Conservation (phyloP, 208 protist genomes). For the Acanthamoeba sp. region DNA sequence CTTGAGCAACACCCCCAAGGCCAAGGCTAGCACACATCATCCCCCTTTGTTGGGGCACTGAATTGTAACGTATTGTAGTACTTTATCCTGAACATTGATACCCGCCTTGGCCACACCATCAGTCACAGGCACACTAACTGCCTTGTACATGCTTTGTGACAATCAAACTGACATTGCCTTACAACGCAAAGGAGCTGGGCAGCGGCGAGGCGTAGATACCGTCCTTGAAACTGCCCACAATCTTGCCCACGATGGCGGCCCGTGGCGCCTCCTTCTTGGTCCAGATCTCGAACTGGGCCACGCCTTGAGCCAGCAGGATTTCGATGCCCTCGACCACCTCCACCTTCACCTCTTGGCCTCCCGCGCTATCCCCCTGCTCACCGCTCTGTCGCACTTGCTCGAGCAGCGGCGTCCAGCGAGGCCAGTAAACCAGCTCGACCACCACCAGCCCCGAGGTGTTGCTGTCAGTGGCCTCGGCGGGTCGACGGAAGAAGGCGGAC, state of each 20-base stretch:
- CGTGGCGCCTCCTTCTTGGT: constrained; percentile 9
- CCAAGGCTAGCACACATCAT: too few relatives aligned
- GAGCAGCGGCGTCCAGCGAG: constrained; percentile 60
- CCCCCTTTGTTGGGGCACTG: too few relatives aligned
- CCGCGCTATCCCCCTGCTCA: not conserved
- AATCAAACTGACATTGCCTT: too few relatives aligned
- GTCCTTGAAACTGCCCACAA: constrained; percentile 33
- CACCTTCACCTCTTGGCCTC: not conserved
- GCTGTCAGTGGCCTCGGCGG: not conserved
- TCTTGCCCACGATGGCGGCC: not conserved
- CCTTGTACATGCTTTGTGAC: too few relatives aligned
- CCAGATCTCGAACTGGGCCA: constrained; percentile 74
- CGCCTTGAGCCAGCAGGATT: constrained; percentile 71
- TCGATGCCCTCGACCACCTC: constrained; percentile 75
- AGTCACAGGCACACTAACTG: too few relatives aligned
- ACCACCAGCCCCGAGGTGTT: not conserved
- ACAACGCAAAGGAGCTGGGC: too few relatives aligned
- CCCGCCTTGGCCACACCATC: too few relatives aligned
- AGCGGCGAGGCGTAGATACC: not conserved
- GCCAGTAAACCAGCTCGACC: constrained; percentile 75
- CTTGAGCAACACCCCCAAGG: too few relatives aligned
- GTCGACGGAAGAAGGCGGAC: not conserved
- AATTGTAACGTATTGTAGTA: too few relatives aligned
- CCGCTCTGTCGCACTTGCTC: constrained; percentile 44
- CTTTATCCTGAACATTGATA: too few relatives aligned